A percentile compares a stretch with the other conserved stretches of the same genome.
phyloP scores from a whole-genome alignment of 306 rosid genomes.

The Prunus mongolica region DNA sequence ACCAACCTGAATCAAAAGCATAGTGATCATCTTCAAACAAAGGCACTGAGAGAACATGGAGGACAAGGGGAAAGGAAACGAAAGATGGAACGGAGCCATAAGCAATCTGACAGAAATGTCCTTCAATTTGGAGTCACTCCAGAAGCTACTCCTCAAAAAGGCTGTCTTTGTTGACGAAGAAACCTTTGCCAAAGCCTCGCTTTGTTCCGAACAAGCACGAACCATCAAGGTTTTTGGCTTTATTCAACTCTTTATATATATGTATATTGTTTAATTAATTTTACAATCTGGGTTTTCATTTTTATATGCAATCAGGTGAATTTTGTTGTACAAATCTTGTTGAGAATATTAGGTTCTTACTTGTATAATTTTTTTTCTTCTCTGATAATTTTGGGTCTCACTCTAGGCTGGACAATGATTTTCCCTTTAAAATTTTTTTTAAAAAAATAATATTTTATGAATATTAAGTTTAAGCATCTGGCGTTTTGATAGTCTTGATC shows the following conservation, averaged over 20 bases:
- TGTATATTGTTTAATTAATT: background rate
- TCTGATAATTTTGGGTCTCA: too few species aligned
- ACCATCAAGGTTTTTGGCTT: slow-evolving; percentile 53
- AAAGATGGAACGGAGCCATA: slow-evolving; percentile 89
- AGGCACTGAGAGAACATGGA: slow-evolving; percentile 38
- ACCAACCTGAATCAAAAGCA: too few species aligned
- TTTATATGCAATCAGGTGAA: background rate
- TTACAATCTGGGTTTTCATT: background rate
- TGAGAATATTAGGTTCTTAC: background rate
- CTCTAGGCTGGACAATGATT: background rate
- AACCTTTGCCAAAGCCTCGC: slow-evolving; percentile 81
- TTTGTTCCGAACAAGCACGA: slow-evolving; percentile 86
- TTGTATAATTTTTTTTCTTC: too few species aligned
- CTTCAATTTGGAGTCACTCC: slow-evolving; percentile 73
- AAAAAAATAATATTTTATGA: background rate
- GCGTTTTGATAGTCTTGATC: background rate
- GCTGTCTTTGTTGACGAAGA: slow-evolving; percentile 86
- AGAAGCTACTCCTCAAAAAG: slow-evolving; percentile 77
- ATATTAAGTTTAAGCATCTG: background rate
- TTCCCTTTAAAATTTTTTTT: background rate
- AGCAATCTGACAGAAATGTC: slow-evolving; percentile 84
- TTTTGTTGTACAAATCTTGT: background rate
- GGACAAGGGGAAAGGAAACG: slow-evolving; percentile 59
- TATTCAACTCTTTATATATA: background rate
- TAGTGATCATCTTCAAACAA: background rate